phyloP scores from a whole-genome alignment of 257 asterid species.

The Thymus mandschuricus region DNA sequence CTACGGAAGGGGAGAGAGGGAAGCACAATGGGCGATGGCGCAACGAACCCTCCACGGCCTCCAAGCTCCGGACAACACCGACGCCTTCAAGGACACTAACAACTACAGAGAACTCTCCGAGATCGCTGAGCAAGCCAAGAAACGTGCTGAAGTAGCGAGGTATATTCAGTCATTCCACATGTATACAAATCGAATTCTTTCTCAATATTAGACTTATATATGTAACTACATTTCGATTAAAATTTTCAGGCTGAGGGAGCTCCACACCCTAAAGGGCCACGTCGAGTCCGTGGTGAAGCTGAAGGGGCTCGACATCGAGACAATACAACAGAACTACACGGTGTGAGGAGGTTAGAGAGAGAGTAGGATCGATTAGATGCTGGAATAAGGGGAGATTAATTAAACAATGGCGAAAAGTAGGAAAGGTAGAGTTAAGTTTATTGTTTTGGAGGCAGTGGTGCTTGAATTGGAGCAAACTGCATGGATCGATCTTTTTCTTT shows the following conservation, averaged over 20 bases:
- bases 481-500: background rate
- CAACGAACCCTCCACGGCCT: slow-evolving; percentile 61
- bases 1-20: slow-evolving; percentile 57
- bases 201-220: background rate
- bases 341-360: slow-evolving; percentile 27
- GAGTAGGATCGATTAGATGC: slow-evolving; percentile 1
- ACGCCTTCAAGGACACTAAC: slow-evolving; percentile 37
- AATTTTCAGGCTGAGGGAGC: slow-evolving; percentile 50
- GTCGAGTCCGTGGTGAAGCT: slow-evolving; percentile 61
- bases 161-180: background rate
- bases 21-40: slow-evolving; percentile 58
- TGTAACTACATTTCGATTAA: background rate
- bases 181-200: too few relatives aligned
- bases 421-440: slow-evolving; percentile 18
- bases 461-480: slow-evolving; percentile 3
- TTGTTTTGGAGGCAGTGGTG: slow-evolving; percentile 1
- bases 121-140: slow-evolving; percentile 61
- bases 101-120: slow-evolving; percentile 55
- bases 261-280: slow-evolving; percentile 62
- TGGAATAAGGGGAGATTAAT: slow-evolving; percentile 30
- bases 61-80: slow-evolving; percentile 34
- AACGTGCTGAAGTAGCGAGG: slow-evolving; percentile 63
- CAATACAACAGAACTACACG: slow-evolving; percentile 53
- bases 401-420: slow-evolving; percentile 20
- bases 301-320: slow-evolving; percentile 60